Evolutionary conservation across 305 asterid species (phyloP).

Genomic region (Solanum aculeatissimum): DNA sequence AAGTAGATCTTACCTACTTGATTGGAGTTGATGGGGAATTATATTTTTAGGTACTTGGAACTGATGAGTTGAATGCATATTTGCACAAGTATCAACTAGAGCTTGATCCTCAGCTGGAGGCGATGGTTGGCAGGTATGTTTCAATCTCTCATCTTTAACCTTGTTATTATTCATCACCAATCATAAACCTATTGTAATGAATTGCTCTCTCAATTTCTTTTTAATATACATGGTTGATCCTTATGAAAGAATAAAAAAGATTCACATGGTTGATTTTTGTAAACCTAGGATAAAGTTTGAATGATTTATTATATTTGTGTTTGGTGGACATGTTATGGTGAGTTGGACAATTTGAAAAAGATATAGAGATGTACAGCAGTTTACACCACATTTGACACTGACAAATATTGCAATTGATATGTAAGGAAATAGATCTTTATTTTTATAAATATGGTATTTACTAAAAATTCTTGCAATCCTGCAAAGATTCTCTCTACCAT

Average conservation of each 20-base stretch:
- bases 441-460: neutral
- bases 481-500: neutral
- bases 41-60: conserved; percentile 50
- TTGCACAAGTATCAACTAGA: conserved; percentile 54
- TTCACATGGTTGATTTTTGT: neutral
- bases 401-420: neutral
- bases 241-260: neutral
- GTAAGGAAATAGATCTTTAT: neutral
- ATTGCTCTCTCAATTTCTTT: neutral
- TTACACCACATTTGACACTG: neutral
- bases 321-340: neutral
- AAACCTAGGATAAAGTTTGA: neutral
- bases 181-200: neutral
- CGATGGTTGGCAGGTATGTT: conserved; percentile 61
- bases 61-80: conserved; percentile 70
- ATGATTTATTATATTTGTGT: neutral
- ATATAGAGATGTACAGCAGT: neutral
- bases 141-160: neutral
- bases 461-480: neutral
- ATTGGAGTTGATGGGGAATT: conserved; percentile 2
- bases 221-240: neutral
- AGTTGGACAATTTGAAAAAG: neutral
- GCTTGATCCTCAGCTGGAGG: conserved; percentile 60
- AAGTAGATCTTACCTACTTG: neutral
- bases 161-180: neutral